Conservation (phyloP, 805 yeast genomes). For the Cyberlindnera amylophila region DNA sequence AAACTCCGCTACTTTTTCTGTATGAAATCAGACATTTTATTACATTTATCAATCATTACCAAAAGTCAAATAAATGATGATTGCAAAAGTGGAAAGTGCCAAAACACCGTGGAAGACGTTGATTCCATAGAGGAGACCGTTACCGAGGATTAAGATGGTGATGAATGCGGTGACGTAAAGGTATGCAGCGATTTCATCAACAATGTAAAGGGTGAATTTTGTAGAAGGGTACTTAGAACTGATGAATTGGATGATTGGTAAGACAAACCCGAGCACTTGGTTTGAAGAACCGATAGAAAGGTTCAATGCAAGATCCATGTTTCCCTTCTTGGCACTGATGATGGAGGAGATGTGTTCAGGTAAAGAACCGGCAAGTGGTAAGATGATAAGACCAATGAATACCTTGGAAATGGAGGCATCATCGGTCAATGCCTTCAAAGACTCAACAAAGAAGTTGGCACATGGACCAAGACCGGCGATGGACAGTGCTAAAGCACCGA, state of each 20-base stretch:
- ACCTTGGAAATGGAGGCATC: slow-evolving; percentile 22
- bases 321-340: slow-evolving; percentile 22
- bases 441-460: slow-evolving; percentile 24
- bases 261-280: slow-evolving; percentile 23
- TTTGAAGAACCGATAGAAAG: slow-evolving; percentile 21
- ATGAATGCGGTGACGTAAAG: slow-evolving; percentile 14
- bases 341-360: slow-evolving; percentile 25
- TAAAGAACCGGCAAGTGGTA: slow-evolving; percentile 24
- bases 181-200: slow-evolving; percentile 16
- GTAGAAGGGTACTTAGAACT: slow-evolving; percentile 21
- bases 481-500: slow-evolving; percentile 22
- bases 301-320: slow-evolving; percentile 21
- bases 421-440: slow-evolving; percentile 21
- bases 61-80: slow-evolving; percentile 17
- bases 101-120: slow-evolving; percentile 18
- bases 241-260: slow-evolving; percentile 25
- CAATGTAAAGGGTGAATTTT: slow-evolving; percentile 19
- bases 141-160: slow-evolving; percentile 11
- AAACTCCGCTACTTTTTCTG: neutral
- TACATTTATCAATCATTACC: slow-evolving; percentile 13
- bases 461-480: slow-evolving; percentile 23
- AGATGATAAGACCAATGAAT: slow-evolving; percentile 23
- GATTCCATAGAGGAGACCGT: slow-evolving; percentile 13
- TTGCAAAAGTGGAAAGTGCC: slow-evolving; percentile 14
- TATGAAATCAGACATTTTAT: too few species aligned